Base-by-base conservation (phyloP, 2,329 filamentous ascomycete species). In the Claviceps fusiformis region DNA sequence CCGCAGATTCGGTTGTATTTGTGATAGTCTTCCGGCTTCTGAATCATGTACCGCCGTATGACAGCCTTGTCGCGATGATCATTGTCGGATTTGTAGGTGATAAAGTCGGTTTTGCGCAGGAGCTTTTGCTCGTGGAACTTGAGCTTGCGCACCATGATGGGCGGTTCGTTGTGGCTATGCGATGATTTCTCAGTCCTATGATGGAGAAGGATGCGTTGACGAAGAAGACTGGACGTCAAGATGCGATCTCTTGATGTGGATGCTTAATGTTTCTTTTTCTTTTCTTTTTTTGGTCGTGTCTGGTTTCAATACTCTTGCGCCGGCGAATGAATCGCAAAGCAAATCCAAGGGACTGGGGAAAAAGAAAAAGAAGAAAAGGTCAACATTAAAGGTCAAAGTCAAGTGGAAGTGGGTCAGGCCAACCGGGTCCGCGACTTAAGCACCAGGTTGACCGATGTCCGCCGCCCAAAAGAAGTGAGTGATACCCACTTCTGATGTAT, bases 51-150 rank as follows among this genome's bases (percentile, higher is more conserved):
- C 59, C 91, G 85, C 55, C 89, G 82, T 58, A 87, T 80, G 57
- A 97, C 82, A 59, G 74, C 73, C 59, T 89, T 82, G 72, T 92
- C 88, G 68, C 92, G 86, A 74, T 98, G 93, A 63, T 82, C 79
- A 66, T 86, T 81, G 74, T 97, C 91, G 66, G 84, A 84, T 72
- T 93, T 93, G 78, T 92, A 95, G 66, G 86, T 93, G 69, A 91
- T 85, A 73, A 98, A 95, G 74, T 98, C 91, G 71, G 93, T 90
- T 71, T 81, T 81, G 68, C 92, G 92, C 64, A 97, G 82, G 68
- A 97, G 86, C 79, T 93, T 95, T 69, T 93, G 83, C 83, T 98
- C 93, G 73, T 96, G 92, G 73, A 95, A 82, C 74, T 96, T 97
- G 68, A 98, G 83, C 76, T 95, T 90, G 64, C 93, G 86, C 62